A percentile compares a stretch with the other conserved stretches of the same genome.
These are phyloP conservation scores for Yarrowia sp. DNA, from an alignment of 805 yeast species.

Conservation along the genomic window DNA sequence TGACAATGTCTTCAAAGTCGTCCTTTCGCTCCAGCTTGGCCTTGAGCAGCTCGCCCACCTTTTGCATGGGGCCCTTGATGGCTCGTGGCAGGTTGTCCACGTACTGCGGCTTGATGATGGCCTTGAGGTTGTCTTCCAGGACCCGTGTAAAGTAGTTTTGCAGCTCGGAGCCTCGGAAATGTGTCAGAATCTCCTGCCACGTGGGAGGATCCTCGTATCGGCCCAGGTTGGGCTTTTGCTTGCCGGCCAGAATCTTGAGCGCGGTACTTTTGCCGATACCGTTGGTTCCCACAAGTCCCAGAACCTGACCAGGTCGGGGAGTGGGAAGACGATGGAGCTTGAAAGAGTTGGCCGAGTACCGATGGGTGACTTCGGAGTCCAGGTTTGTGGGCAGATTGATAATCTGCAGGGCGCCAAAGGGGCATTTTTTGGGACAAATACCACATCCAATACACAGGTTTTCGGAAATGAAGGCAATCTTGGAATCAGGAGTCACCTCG, in stretches of 20 bases:
- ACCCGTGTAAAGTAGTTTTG: constrained; percentile 94
- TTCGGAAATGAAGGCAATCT: constrained; percentile 93
- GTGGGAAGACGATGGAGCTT: constrained; percentile 95
- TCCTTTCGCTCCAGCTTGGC: constrained; percentile 68
- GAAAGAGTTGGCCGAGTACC: constrained; percentile 97
- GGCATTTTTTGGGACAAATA: constrained; percentile 98
- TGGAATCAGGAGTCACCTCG: constrained; percentile 85
- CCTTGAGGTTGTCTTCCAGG: constrained; percentile 88
- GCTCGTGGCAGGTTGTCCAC: constrained; percentile 98
- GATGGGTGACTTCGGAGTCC: constrained; percentile 88
- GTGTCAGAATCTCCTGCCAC: constrained; percentile 88
- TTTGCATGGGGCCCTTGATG: constrained; percentile 79
- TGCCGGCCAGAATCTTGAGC: constrained; percentile 92
- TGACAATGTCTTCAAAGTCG: constrained; percentile 60
- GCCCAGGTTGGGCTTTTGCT: constrained; percentile 95
- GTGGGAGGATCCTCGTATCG: constrained; percentile 93
- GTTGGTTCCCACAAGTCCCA: constrained; percentile 96
- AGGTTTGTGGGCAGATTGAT: constrained; percentile 95
- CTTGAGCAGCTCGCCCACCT: constrained; percentile 76
- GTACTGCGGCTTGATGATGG: constrained; percentile 98
- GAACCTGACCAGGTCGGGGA: constrained; percentile 98
- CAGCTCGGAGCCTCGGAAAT: constrained; percentile 95
- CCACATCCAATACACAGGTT: constrained; percentile 97
- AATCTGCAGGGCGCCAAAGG: constrained; percentile 93
- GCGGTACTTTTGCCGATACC: constrained; percentile 99